Evolutionary conservation across 805 yeast genomes (phyloP).

Genomic region (Candida multigemmis): DNA sequence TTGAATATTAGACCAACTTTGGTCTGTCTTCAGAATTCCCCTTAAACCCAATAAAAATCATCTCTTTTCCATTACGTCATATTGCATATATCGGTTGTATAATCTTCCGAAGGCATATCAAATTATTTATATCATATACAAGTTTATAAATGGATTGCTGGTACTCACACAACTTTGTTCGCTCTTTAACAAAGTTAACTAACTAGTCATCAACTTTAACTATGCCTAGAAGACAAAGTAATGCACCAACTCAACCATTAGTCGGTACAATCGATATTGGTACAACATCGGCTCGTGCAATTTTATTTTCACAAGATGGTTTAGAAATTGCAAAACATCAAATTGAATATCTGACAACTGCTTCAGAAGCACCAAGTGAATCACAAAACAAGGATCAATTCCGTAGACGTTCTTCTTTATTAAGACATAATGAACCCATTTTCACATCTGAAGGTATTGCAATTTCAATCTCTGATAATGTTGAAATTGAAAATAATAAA

Average conservation of each 20-base stretch:
- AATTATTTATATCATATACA: too few species aligned
- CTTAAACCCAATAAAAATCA: too few species aligned
- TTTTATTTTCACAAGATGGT: slow-evolving; percentile 66
- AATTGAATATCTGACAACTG: slow-evolving; percentile 77
- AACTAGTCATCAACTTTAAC: background rate
- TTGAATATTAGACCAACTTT: too few species aligned
- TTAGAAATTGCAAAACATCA: slow-evolving; percentile 81
- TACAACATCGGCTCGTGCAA: slow-evolving; percentile 86
- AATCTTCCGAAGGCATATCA: too few species aligned
- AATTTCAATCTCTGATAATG: slow-evolving; percentile 45
- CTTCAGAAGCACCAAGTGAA: slow-evolving; percentile 41
- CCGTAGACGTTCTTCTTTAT: slow-evolving; percentile 33
- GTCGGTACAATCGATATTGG: slow-evolving; percentile 82
- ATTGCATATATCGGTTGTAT: too few species aligned
- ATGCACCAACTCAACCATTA: slow-evolving; percentile 31
- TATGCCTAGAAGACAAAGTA: slow-evolving; percentile 36
- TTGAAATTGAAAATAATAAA: slow-evolving; percentile 54
- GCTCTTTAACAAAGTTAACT: too few species aligned
- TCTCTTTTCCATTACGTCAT: too few species aligned
- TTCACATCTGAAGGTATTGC: slow-evolving; percentile 72
- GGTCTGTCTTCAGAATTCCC: too few species aligned
- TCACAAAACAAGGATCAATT: slow-evolving; percentile 35
- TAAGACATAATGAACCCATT: slow-evolving; percentile 45
- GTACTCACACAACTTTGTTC: too few species aligned
- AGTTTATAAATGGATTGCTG: too few species aligned